Base-by-base conservation (phyloP, 2,329 filamentous ascomycete genomes). In the Verticillium dahliae region DNA sequence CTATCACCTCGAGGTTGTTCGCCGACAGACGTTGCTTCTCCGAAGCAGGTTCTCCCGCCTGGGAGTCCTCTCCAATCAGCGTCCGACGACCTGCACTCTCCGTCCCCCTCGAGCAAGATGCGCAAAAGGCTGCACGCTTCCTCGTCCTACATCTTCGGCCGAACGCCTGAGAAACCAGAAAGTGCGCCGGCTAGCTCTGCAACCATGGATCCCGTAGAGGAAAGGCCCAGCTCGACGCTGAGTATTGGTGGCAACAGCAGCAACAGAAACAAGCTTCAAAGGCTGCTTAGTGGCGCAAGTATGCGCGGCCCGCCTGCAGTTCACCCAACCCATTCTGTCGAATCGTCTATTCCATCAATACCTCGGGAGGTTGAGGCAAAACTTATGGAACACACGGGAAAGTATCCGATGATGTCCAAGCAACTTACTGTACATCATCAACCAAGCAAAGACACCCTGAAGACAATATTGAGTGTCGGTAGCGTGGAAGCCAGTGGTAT, bases 401-500 rank as follows among this genome's bases (percentile, higher is more conserved):
- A 67, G n/a, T 73, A 74, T 22, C 72, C 75, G 0, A 67, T 72
- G 57, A 68, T 72, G 14, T 70, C 74, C 1, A 78, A 75, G 64
- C 74, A 73, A 50, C 65, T 76, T 11, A 68, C 71, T 6, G 65
- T 80, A 56, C 76, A 73, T 55, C 69, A 72, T 0, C 75, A 78
- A 37, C 66, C 73, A n/a, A 81, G 77, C 66, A 76, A 76, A 64
- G 80, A 81, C 33, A 81, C 78, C 0, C 67, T 82, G 33, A 78
- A 78, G 59, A 82, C 80, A 1, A 81, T 83, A 18, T 67, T 82
- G 59, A 82, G 81, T 62, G 79, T 82, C 9, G 79, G 77, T 6
- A 82, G 79, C 57, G 69, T 77, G 18, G 78, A 81, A 18, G 37
- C 57, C 2, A 15, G 10, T 22, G 37, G 38, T 6, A 18, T 31